Evolutionary conservation across 2,329 filamentous ascomycete species (phyloP).

Genomic region (Xylariaceae sp.): DNA sequence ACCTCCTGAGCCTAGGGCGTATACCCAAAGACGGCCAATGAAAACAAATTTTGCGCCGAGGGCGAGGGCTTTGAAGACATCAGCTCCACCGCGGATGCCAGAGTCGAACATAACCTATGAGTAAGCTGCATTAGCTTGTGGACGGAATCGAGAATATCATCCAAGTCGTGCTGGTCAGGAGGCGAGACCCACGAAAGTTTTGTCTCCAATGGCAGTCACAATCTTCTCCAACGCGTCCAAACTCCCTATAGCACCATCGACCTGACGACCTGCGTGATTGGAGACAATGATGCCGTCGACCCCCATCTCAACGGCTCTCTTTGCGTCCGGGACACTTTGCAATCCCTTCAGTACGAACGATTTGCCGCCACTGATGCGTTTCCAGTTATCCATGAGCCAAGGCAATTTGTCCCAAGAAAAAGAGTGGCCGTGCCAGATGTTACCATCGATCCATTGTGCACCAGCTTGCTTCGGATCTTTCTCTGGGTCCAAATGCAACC

Average conservation of each 20-base stretch:
- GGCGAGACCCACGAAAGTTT: slow-evolving; percentile 24
- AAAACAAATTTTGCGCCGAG: slow-evolving; percentile 61
- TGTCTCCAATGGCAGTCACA: slow-evolving; percentile 37
- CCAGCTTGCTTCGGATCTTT: slow-evolving; percentile 45
- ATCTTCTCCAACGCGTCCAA: slow-evolving; percentile 59
- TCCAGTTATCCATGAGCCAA: slow-evolving; percentile 59
- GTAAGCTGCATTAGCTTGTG: slow-evolving; percentile 24
- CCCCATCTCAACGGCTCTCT: slow-evolving; percentile 52
- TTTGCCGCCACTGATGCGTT: slow-evolving; percentile 51
- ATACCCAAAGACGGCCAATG: slow-evolving; percentile 58
- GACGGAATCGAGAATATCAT: slow-evolving; percentile 4
- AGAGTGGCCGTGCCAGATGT: slow-evolving; percentile 59
- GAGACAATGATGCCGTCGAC: slow-evolving; percentile 59
- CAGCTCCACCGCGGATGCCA: slow-evolving; percentile 52
- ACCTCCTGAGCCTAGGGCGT: slow-evolving; percentile 56
- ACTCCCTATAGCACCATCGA: slow-evolving; percentile 57
- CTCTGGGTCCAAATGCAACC: slow-evolving; percentile 49
- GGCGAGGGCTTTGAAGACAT: slow-evolving; percentile 58
- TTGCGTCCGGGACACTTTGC: slow-evolving; percentile 56
- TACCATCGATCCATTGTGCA: slow-evolving; percentile 58
- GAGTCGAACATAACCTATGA: slow-evolving; percentile 58
- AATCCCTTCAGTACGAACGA: slow-evolving; percentile 61
- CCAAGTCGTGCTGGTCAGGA: neutral
- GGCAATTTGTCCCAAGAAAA: slow-evolving; percentile 61
- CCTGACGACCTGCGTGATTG: slow-evolving; percentile 56